These are phyloP conservation scores for Entomophthora muscae DNA, from an alignment of 371 early-diverging fungal genomes.

Conservation along the genomic window DNA sequence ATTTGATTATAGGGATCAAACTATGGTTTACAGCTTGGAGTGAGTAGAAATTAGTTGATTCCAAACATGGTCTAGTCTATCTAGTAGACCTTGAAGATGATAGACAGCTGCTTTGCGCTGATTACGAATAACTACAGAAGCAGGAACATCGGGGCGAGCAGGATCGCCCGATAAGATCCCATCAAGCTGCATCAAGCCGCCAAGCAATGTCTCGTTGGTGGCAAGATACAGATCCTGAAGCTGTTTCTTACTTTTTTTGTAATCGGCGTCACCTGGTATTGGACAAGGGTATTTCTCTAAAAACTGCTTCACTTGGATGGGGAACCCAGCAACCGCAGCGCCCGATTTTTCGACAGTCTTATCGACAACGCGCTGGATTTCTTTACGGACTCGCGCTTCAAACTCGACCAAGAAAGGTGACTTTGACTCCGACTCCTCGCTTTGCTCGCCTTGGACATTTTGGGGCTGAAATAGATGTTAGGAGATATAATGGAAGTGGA, in stretches of 20 bases:
- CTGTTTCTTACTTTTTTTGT: not conserved
- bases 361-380: not conserved
- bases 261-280: not conserved
- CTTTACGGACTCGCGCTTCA: not conserved
- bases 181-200: conserved; percentile 1
- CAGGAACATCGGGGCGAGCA: not conserved
- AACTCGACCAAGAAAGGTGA: not conserved
- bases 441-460: too few species aligned
- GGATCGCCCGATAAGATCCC: not conserved
- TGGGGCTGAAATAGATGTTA: too few species aligned
- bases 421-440: not conserved
- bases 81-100: not conserved
- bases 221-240: not conserved
- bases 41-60: not conserved
- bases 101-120: not conserved
- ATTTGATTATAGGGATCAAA: too few species aligned
- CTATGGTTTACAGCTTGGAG: not conserved
- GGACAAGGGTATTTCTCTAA: not conserved
- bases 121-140: not conserved
- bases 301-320: not conserved
- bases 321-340: not conserved
- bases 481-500: too few species aligned
- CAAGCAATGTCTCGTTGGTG: not conserved
- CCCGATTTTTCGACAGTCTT: not conserved
- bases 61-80: not conserved